These are phyloP conservation scores for Hyphopichia wangnamkhiaoensis DNA, from an alignment of 1,139 yeast species.

Conservation along the genomic window DNA sequence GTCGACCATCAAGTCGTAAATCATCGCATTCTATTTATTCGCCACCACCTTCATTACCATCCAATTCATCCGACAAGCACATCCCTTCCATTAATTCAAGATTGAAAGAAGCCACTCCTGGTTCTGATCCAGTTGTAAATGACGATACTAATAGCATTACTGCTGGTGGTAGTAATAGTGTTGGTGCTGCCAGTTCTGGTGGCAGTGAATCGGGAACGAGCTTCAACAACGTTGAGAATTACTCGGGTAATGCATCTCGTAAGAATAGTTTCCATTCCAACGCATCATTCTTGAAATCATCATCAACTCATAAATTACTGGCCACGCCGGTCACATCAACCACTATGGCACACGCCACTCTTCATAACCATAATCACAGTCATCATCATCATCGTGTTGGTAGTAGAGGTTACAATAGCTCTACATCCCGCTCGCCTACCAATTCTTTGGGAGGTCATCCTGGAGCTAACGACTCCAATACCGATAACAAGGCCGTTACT, in stretches of 20 bases:
- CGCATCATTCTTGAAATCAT: slow-evolving; percentile 17
- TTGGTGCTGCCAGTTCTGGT: slow-evolving; percentile 21
- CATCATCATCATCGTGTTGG: no score
- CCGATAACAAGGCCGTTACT: slow-evolving; percentile 15
- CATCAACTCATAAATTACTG: slow-evolving; percentile 13
- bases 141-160: no score
- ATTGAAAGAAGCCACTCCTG: slow-evolving; percentile 32
- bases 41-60: slow-evolving; percentile 33
- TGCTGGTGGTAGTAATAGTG: background rate
- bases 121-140: no score
- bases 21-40: slow-evolving; percentile 36
- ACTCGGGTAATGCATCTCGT: background rate
- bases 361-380: slow-evolving; percentile 11
- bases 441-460: no score
- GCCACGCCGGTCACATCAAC: slow-evolving; percentile 24
- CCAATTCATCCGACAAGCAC: slow-evolving; percentile 39
- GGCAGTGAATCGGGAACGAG: background rate
- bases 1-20: slow-evolving; percentile 31
- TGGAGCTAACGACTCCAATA: background rate
- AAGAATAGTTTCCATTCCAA: slow-evolving; percentile 11
- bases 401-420: no score
- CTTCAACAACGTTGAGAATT: slow-evolving; percentile 6
- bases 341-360: slow-evolving; percentile 22
- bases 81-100: slow-evolving; percentile 47
- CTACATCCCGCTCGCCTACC: no score